These are phyloP conservation scores for Malassezia caprae DNA, from an alignment of 1,284 basidiomycete genomes.

Conservation along the genomic window DNA sequence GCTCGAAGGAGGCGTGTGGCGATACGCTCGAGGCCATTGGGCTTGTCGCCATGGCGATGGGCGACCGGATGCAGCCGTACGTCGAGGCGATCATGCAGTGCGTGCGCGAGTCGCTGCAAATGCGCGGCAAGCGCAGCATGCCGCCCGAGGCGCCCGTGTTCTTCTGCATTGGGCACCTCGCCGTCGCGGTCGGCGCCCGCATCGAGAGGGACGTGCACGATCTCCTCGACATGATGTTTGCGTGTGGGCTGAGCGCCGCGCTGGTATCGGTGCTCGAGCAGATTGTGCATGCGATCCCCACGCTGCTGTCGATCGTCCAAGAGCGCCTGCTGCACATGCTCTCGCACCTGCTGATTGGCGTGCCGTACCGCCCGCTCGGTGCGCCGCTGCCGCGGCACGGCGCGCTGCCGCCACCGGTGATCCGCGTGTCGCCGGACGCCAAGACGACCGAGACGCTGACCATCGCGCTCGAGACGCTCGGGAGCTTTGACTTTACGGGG, in stretches of 20 bases:
- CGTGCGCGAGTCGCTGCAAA: conserved; percentile 76
- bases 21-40: conserved; percentile 83
- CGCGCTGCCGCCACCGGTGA: conserved; percentile 5
- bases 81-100: conserved; percentile 82
- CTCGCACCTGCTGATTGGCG: conserved; percentile 37
- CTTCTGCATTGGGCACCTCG: conserved; percentile 93
- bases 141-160: conserved; percentile 92
- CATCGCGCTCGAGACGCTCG: conserved; percentile 76
- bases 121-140: conserved; percentile 81
- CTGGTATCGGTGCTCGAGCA: conserved; percentile 74
- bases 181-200: conserved; percentile 86
- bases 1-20: conserved; percentile 30
- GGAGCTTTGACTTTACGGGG: conserved; percentile 77
- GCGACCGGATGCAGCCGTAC: conserved; percentile 89
- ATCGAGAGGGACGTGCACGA: conserved; percentile 92
- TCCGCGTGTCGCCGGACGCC: conserved; percentile 53
- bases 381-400: conserved; percentile 28
- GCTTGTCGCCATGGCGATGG: conserved; percentile 81
- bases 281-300: conserved; percentile 79
- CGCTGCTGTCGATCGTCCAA: conserved; percentile 83
- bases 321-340: conserved; percentile 53
- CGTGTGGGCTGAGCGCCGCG: conserved; percentile 81
- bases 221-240: conserved; percentile 91
- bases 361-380: conserved; percentile 42
- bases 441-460: conserved; percentile 59